These are phyloP conservation scores for Purshia tridentata DNA, from an alignment of 306 rosid species.

Conservation along the genomic window DNA sequence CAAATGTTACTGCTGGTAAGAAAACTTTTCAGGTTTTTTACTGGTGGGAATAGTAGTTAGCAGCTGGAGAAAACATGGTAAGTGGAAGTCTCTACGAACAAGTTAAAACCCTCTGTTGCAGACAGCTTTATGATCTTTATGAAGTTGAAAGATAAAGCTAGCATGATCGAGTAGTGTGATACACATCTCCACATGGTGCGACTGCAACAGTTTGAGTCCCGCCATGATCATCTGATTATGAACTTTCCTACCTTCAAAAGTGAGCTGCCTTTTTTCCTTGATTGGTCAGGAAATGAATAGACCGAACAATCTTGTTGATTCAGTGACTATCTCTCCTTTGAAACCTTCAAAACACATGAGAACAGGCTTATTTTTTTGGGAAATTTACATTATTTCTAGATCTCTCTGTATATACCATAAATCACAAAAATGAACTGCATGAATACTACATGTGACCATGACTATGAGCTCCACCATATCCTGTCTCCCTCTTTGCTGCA, in stretches of 20 bases:
- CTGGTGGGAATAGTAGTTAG: too few species aligned
- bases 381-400: constrained; percentile 19
- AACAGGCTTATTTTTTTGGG: constrained; percentile 31
- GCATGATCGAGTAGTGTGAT: constrained; percentile 10
- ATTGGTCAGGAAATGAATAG: constrained; percentile 38
- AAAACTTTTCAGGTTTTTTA: background rate
- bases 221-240: constrained; percentile 22
- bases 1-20: background rate
- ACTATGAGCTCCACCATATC: constrained; percentile 27
- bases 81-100: too few species aligned
- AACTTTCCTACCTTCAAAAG: constrained; percentile 39
- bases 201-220: constrained; percentile 35
- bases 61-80: too few species aligned
- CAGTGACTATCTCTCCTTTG: constrained; percentile 12
- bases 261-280: constrained; percentile 26
- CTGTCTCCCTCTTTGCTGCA: constrained; percentile 25
- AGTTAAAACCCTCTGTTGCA: too few species aligned
- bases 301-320: constrained; percentile 39
- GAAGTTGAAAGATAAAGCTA: too few species aligned
- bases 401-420: background rate
- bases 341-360: constrained; percentile 9
- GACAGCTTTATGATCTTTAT: too few species aligned
- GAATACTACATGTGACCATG: constrained; percentile 38
- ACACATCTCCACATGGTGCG: constrained; percentile 42
- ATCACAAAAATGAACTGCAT: background rate